Evolutionary conservation across 768 basidiomycete species (phyloP), one percentile per base, ranked within the genome.

Genomic region (Suillus paluster): DNA sequence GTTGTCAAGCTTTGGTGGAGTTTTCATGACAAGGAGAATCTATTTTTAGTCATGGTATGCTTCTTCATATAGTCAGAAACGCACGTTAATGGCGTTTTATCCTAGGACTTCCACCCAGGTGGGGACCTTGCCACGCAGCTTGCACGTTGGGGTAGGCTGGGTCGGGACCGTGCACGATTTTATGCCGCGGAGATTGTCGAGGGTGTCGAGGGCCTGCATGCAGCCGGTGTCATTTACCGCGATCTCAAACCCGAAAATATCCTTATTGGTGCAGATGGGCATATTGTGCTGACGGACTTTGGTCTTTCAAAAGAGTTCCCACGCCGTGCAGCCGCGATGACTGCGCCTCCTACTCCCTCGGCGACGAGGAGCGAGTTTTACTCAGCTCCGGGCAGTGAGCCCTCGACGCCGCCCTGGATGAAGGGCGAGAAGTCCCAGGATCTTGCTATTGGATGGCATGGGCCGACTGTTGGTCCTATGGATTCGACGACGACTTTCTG

Each of bases 171-270:
- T 38, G 95, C 97, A 25, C 84, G 97, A 21, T 99, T 99, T 79
- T 99, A 99, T 71, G 94, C 95, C 34, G 94, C 94, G 21, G 97
- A 99, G 75, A 97, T 99, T 60, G 94, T 95, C 11, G 95, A 98
- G 70, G 97, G 97, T 53, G 88, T 97, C 38, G 95, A 97, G 77
- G 95, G 95, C 42, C 82, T 99, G 44, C 97, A 99, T 70, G 86
- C 88, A 15, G 89, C 91, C 5, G 97, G 97, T 42, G 95, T 99
- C 71, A 95, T 99, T 77, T 97, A 98, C 77, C 91, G 97, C 54
- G 96, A 98, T 73, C 87, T 98, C 65, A 98, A 98, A 72, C 96
- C 96, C 1, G 96, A 98, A 78, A 95, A 95, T 77, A 93, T 99
- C 68, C 87, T 99, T 59, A 96, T 99, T 67, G 93, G 92, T 55